Evolutionary conservation across 352 stramenopile species (phyloP), one percentile per base, ranked within the genome.

Genomic region (Phytophthora niederhauseri): DNA sequence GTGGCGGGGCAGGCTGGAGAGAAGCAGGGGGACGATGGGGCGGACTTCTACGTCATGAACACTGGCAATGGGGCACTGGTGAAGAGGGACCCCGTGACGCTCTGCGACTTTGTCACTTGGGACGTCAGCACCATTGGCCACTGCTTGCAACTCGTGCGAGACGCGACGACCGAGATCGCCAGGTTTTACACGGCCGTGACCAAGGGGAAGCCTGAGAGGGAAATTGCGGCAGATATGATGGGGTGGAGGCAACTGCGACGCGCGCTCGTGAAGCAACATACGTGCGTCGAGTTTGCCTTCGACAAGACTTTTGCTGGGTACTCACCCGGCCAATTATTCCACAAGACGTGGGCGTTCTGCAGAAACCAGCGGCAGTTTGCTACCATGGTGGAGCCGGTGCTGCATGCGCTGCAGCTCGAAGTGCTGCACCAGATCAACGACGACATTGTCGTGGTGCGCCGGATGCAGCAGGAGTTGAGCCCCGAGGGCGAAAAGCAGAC

Each of bases 71-170:
- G 17, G 0, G 7, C 17, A 0, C 26, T 67, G 31, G 58, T 46
- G 30, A 62, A 64, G 54, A 66, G 45, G 46, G 69, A 76, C 24
- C 53, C 64, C 20, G 59, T 76, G 26, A 79, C 72, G n/a, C 57
- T 79, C 31, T 79, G 72, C 49, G 72, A 79, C 57, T 76, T 79
- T 61, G 68, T 79, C 45, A 76, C 68, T 30, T 79, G 72, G 72
- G 72, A 79, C 17, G 57, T 69, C 5, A 36, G 59, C 19, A 79
- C 72, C 7, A 43, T 79, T 14, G 63, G 68, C 9, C 68, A 76
- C 30, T 79, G 72, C 34, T 58, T 79, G 59, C 63, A 75, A 34
- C 68, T 79, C 22, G 72, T 76, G 22, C 46, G 52, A 26, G 60
- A 76, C 31, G 69, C 68, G 0, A 69, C 60, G 24, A 68, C 49